Evolutionary conservation across 441 rosid species (phyloP), one percentile per base, ranked within the genome.

Genomic region (Eruca vesicaria): DNA sequence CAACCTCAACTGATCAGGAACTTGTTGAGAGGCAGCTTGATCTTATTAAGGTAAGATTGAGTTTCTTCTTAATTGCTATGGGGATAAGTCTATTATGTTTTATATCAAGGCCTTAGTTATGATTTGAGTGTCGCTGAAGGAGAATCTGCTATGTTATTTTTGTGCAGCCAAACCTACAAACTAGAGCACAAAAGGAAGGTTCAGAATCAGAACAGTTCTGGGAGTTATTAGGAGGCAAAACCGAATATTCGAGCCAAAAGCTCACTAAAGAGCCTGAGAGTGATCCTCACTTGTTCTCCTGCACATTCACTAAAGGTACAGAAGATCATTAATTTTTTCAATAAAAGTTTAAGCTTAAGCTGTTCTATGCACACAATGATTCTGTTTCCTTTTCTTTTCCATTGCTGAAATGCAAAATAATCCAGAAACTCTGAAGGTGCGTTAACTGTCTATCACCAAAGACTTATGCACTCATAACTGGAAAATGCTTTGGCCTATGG

Each of bases 181-280:
- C 95, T 26, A 79, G 84, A 80, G 86, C 96, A 66, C 82, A 87
- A 77, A 86, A 91, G 81, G 99, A 94, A 83, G 97, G 94, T 71
- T 87, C 88, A 43, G 99, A 94, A 86, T 85, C 97, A 16, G 99
- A 92, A 68, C 81, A 48, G 59, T 94, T 94, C 80, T 94, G 99
- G 99, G 84, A 85, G 75, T 80, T 85, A 50, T 86, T 94, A 73
- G 97, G 96, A 58, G 99, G 96, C 78, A 94, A 86, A 85, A 16
- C 85, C 16, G 99, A 94, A 73, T 84, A 94, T 84, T 78, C 85
- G n/a, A 87, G 81, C 77, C 91, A 88, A 82, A 90, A 90, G 78
- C 79, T 78, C 82, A 78, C 82, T n/a, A 86, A 69, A 65, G 82
- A 82, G 52, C 78, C 75, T 15, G 70, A 68, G 70, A 91, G 87